A percentile compares a stretch with the other conserved stretches of the same genome.
phyloP scores from a whole-genome alignment of 2,329 filamentous ascomycete genomes.

The Rugonectria rugulosa region DNA sequence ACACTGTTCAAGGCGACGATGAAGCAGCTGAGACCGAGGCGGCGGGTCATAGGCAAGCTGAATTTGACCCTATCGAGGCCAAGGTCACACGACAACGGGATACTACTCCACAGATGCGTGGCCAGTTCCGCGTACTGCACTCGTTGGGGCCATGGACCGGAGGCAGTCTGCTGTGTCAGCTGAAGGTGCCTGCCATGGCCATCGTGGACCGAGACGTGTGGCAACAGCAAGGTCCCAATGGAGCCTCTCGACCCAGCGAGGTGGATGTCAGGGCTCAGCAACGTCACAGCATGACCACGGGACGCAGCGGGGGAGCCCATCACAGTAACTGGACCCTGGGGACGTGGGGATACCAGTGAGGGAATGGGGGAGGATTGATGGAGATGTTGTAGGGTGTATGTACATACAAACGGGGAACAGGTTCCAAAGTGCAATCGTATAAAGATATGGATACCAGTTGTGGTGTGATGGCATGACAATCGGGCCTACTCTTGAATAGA shows the following conservation, averaged over 20 bases:
- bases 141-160: constrained; percentile 78
- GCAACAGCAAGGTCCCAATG: constrained; percentile 69
- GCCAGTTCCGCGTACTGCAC: constrained; percentile 70
- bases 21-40: constrained; percentile 28
- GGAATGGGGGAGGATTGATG: not conserved
- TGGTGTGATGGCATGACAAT: constrained; percentile 19
- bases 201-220: constrained; percentile 77
- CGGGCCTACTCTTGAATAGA: constrained; percentile 12
- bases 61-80: constrained; percentile 45
- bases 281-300: constrained; percentile 70
- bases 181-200: constrained; percentile 73
- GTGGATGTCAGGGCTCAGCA: constrained; percentile 65
- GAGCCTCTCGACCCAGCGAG: constrained; percentile 67
- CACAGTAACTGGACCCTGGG: constrained; percentile 68
- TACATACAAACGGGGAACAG: no score
- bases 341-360: constrained; percentile 62
- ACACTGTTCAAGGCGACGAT: constrained; percentile 34
- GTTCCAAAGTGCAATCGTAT: no score
- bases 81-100: constrained; percentile 47
- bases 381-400: no score
- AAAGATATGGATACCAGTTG: constrained; percentile 1
- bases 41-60: constrained; percentile 35
- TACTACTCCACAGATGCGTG: constrained; percentile 56
- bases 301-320: constrained; percentile 47
- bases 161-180: constrained; percentile 72